These are phyloP conservation scores for Betula pendula DNA, from an alignment of 306 rosid species.

Conservation along the genomic window DNA sequence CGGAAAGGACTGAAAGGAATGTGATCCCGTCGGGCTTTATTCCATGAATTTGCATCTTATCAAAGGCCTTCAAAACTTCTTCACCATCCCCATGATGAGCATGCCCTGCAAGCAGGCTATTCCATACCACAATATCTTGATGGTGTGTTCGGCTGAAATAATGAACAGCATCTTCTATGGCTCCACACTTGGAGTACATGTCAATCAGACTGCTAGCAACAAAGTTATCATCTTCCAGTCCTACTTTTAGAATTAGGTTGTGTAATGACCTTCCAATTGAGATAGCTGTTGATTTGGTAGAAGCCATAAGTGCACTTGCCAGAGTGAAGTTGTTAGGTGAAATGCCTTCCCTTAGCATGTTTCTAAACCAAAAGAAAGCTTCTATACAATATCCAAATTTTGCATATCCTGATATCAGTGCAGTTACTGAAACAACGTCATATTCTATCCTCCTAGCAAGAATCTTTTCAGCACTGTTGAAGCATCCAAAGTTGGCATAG, in stretches of 20 bases:
- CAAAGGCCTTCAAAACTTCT: not conserved
- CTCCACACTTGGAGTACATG: slow-evolving; percentile 11
- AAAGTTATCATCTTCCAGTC: not conserved
- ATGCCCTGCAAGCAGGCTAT: slow-evolving; percentile 14
- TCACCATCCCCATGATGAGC: slow-evolving; percentile 1
- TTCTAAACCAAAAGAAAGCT: slow-evolving; percentile 5
- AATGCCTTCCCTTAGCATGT: not conserved
- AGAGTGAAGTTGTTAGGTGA: not conserved
- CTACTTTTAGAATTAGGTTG: not conserved
- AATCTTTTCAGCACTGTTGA: not conserved
- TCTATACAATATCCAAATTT: not conserved
- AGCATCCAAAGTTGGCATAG: slow-evolving; percentile 2
- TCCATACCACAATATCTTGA: slow-evolving; percentile 10
- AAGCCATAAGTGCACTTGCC: not conserved
- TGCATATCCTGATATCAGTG: not conserved
- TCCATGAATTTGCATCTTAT: not conserved
- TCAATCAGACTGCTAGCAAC: slow-evolving; percentile 10
- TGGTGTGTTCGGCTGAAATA: not conserved
- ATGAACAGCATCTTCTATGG: slow-evolving; percentile 12
- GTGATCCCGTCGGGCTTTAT: slow-evolving; percentile 2
- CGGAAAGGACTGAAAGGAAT: slow-evolving; percentile 5
- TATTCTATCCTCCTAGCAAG: not conserved
- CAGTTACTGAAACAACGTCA: slow-evolving; percentile 3
- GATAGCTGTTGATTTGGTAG: not conserved
- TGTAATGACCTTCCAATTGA: slow-evolving; percentile 6